Conservation (phyloP, 257 asterid species). For the Rauvolfia tetraphylla region DNA sequence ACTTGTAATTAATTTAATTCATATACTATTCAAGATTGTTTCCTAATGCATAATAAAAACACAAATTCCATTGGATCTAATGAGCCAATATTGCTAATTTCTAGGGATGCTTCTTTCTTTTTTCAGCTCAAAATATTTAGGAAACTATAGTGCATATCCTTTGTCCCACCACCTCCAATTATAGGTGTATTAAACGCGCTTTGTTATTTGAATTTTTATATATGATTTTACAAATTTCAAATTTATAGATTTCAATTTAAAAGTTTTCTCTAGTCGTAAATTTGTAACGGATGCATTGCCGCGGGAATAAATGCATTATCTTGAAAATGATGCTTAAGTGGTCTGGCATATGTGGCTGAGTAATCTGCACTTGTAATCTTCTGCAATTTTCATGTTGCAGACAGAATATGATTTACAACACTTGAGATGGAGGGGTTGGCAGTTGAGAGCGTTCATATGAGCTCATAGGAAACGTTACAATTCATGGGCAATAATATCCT, state of each 20-base stretch:
- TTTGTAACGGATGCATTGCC: too few species aligned
- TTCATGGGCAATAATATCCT: background rate
- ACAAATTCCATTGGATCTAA: conserved; percentile 28
- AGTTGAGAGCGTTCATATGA: background rate
- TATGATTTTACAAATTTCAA: too few species aligned
- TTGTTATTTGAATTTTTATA: too few species aligned
- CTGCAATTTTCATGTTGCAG: background rate
- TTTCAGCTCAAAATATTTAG: conserved; percentile 14
- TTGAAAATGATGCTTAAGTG: too few species aligned
- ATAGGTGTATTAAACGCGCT: too few species aligned
- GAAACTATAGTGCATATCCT: background rate
- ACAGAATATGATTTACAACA: background rate
- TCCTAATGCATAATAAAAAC: conserved; percentile 19
- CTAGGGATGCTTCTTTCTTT: conserved; percentile 22
- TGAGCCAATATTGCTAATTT: conserved; percentile 24
- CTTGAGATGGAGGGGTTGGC: background rate
- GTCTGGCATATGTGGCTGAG: too few species aligned
- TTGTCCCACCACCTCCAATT: too few species aligned
- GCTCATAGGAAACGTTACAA: background rate
- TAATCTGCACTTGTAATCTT: background rate
- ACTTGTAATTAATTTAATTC: background rate
- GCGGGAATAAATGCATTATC: too few species aligned
- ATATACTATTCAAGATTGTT: background rate
- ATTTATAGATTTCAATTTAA: too few species aligned
- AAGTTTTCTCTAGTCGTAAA: too few species aligned